Conservation (phyloP, 2,329 filamentous ascomycete genomes). For the Fusarium pseudocircinatum region DNA sequence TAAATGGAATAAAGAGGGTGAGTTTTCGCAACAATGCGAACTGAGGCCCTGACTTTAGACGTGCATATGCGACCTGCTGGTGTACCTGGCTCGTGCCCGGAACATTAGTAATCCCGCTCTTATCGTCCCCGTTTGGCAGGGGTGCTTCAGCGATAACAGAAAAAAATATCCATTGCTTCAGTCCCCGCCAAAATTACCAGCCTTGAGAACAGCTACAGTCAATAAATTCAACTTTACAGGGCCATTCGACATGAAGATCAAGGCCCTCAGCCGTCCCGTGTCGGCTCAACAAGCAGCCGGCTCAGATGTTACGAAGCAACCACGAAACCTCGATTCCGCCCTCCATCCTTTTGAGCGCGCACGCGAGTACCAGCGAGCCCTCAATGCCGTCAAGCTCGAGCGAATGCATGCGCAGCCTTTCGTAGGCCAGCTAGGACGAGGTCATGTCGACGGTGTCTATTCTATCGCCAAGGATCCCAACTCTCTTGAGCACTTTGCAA, state of each 20-base stretch:
- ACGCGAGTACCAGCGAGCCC: conserved; percentile 70
- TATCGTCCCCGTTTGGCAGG: conserved; percentile 38
- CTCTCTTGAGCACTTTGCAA: conserved; percentile 78
- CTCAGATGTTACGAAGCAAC: conserved; percentile 70
- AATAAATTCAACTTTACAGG: not conserved
- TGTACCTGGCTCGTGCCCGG: conserved; percentile 31
- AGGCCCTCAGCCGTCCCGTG: conserved; percentile 73
- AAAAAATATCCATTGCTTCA: conserved; percentile 42
- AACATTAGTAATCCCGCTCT: conserved; percentile 46
- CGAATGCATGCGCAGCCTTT: conserved; percentile 85
- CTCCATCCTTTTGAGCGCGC: conserved; percentile 92
- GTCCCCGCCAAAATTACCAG: conserved; percentile 37
- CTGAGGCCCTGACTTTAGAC: conserved; percentile 26
- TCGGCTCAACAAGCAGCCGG: conserved; percentile 73
- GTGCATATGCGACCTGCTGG: conserved; percentile 37
- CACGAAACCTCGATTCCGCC: conserved; percentile 81
- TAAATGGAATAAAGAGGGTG: conserved; percentile 16
- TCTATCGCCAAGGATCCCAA: conserved; percentile 82
- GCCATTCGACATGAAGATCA: conserved; percentile 63
- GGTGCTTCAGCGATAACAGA: conserved; percentile 41
- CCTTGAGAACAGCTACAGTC: conserved; percentile 11
- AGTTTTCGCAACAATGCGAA: conserved; percentile 38
- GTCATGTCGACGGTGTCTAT: conserved; percentile 90
- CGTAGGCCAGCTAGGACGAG: conserved; percentile 84
- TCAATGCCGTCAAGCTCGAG: conserved; percentile 88